Base-by-base conservation (phyloP, 1,284 basidiomycete species). In the Ceratobasidium sp. region DNA sequence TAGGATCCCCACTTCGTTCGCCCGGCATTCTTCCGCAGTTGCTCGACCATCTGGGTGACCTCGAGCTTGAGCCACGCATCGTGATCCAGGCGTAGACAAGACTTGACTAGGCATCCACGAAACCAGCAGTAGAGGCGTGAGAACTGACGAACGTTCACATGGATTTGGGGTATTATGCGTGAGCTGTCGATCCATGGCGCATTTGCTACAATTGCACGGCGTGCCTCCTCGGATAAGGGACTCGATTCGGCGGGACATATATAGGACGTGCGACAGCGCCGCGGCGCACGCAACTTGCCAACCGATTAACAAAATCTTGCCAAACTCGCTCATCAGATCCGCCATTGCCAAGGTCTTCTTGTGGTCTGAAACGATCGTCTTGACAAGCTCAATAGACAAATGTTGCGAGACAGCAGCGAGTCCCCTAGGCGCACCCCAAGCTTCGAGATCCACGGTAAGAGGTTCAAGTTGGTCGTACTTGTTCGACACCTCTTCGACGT, bases 391-490 rank as follows among this genome's bases (percentile, higher is more conserved):
- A 14, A 20, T 16, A 2, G 70, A 46, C 6, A 73, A 27, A 44
- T 46, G 55, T 35, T 73, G 70, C 1, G 70, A 16, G n/a, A 35
- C 27, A 14, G 70, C n/a, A 73, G 44, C 1, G 55, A 60, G 12
- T 50, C 70, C 70, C 70, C 35, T 62, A 3, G 70, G 70, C 55
- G 38, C 41, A 44, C 57, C 44, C 70, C 70, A 62, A 48, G 27
- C 70, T 3, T 12, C 41, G 12, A 50, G 41, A 10, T 18, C 5
- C 7, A 46, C 44, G 8, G 10, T 23, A 14, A 18, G 1, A 1
- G 70, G 57, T 52, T 50, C 7, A 2, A 16, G 44, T 44, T 33
- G 10, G 12, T 55, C 2, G 70, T 73, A 73, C 52, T 3, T 38
- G 18, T n/a, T 27, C 30, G 20, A 10, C 6, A 23, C 70, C 35